These are phyloP conservation scores for Fusarium neocosmosporiellum DNA, from an alignment of 2,329 filamentous ascomycete genomes.

Conservation along the genomic window DNA sequence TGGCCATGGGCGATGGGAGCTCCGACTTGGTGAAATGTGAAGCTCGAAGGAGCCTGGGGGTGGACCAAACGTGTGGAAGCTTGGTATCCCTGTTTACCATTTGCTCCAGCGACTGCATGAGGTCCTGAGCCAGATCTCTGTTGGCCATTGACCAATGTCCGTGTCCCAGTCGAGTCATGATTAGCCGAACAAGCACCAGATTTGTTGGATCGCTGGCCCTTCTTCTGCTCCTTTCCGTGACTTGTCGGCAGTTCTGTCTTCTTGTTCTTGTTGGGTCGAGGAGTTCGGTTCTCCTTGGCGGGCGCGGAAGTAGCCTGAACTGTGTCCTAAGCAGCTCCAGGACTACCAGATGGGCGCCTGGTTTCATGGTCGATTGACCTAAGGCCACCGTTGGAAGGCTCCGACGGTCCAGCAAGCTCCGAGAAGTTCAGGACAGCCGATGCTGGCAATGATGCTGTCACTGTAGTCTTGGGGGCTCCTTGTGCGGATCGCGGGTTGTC, in stretches of 20 bases:
- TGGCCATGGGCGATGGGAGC: background rate
- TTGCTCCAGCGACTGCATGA: background rate
- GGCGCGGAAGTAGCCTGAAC: conserved; percentile 19
- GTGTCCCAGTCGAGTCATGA: conserved; percentile 1
- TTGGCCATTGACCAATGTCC: background rate
- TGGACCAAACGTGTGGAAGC: background rate
- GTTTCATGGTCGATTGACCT: background rate
- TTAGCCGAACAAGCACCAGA: background rate
- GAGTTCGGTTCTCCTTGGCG: conserved; percentile 3
- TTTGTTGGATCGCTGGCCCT: conserved; percentile 2
- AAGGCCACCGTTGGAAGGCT: background rate
- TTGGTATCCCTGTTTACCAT: conserved; percentile 1
- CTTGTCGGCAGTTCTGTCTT: background rate
- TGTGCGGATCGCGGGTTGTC: conserved; percentile 24
- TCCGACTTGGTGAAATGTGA: conserved; percentile 11
- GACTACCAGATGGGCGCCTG: conserved; percentile 14
- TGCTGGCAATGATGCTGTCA: conserved; percentile 38
- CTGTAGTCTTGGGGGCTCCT: conserved; percentile 11
- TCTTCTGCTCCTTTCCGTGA: conserved; percentile 12
- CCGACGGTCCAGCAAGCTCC: conserved; percentile 15
- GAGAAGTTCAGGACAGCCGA: conserved; percentile 34
- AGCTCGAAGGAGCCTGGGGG: conserved; percentile 1
- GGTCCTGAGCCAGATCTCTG: background rate
- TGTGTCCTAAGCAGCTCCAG: conserved; percentile 39
- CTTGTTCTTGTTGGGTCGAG: conserved; percentile 6